Evolutionary conservation across 192 early-diverging fungal species (phyloP), one percentile per base, ranked within the genome.

Genomic region (Backusella mclennaniae): DNA sequence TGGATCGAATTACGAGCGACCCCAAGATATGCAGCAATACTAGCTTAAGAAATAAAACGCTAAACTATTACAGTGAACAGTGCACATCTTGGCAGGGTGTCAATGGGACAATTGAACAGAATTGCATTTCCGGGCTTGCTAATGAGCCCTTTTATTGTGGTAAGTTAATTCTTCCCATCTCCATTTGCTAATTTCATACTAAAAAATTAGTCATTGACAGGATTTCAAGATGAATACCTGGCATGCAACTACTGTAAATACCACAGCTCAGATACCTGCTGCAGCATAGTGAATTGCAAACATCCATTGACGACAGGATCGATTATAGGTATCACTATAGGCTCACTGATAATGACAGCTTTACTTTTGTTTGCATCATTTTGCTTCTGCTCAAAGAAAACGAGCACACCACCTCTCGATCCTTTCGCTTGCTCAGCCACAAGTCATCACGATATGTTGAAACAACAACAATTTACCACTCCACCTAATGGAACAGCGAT

Each of bases 121-220:
- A 70, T 15, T 80, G 79, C 59, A 68, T 80, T 26, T 73, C 71
- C 0, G 79, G 79, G 1, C 68, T 73, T 29, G 72, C 69, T 17
- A 80, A 80, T 76, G 79, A 80, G 35, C 79, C 79, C 31, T 66
- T 68, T 14, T 56, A 67, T 21, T 80, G 79, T 21, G 79, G 79
- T 80, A 80, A 66, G 69, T 35, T 35, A 6, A 15, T 23, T 17
- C 11, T 15, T 17, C 17, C n/a, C 4, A 39, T 4, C 42, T 2
- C 1, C 21, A 26, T 67, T 33, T 35, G 21, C 17, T 35, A 66
- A 33, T 63, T 41, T 46, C 8, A 63, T 15, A 71, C 23, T 59
- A 19, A 71, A 42, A 26, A 15, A 21, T 12, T 41, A 41, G n/a
- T 4, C 56, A 15, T 53, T 29, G 31, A 29, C 68, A 74, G 67